Base-by-base conservation (phyloP, 2,329 filamentous ascomycete species). In the Sclerotinia subarctica region DNA sequence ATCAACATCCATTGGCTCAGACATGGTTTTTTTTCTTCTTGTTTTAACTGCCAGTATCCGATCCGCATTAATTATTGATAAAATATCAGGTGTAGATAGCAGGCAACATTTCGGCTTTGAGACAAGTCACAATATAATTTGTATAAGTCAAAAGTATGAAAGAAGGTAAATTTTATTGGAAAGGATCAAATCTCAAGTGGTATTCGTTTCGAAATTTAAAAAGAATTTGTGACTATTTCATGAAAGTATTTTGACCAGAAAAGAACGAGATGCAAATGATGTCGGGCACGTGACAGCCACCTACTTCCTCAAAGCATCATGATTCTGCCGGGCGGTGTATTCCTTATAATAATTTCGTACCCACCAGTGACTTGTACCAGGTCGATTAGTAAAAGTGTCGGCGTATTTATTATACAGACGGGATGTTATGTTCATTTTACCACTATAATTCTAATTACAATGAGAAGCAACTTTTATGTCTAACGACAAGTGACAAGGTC, bases 1-100 rank as follows among this genome's bases (percentile, higher is more conserved):
- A 71, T 83, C 81, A 38, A 82, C 54, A 64, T 83, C 79, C 82
- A 84, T 84, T 21, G 72, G 71, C 17, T 80, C 78, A 47, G 71
- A 67, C 74, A 75, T 75, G 35, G 35, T 44, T n/a, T 38, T 1
- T 6, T 49, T 19, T 24, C 29, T n/a, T 47, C 46, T 15, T 2
- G 21, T 17, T 8, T 49, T 26, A 62, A 51, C 32, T n/a, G 17
- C 58, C 5, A 15, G 42, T 26, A 58, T 21, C 11, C 11, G 42
- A 35, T 59, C 44, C 21, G 47, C 49, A 44, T 64, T 19, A 29
- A 54, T 5, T 29, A 15, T 64, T 44, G 24, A 38, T 38, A 38
- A 38, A 38, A 38, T 54, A 19, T 24, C 47, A 54, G 24, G 32
- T 54, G 32, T 44, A 44, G 11, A n/a, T 54, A 32, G 46, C 35